phyloP scores from a whole-genome alignment of 495 filamentous ascomycete genomes.

The Aspergillus hancockii region DNA sequence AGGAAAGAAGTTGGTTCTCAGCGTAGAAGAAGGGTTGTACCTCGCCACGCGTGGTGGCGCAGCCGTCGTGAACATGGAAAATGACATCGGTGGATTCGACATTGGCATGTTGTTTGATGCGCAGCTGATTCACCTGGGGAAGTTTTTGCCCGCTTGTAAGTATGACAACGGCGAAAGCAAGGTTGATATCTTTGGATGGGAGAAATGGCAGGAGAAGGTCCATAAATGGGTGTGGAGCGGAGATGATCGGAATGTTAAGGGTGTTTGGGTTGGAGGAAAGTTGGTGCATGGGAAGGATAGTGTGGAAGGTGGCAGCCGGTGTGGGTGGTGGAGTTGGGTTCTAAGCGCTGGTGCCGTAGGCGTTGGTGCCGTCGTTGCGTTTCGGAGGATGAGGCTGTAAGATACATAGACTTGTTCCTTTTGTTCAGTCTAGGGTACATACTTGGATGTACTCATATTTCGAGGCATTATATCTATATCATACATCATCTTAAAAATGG shows the following conservation, averaged over 20 bases:
- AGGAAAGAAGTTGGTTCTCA: slow-evolving; percentile 54
- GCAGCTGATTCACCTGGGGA: slow-evolving; percentile 65
- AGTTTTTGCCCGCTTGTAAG: slow-evolving; percentile 7
- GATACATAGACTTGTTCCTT: slow-evolving; percentile 1
- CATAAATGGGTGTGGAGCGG: slow-evolving; percentile 91
- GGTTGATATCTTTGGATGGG: slow-evolving; percentile 87
- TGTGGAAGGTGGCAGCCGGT: background rate
- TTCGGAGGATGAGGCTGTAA: slow-evolving; percentile 11
- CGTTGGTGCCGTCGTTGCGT: slow-evolving; percentile 13
- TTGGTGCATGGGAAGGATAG: slow-evolving; percentile 61
- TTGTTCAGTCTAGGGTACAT: background rate
- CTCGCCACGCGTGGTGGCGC: slow-evolving; percentile 73
- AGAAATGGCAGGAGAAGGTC: slow-evolving; percentile 72
- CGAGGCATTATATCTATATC: too few species aligned
- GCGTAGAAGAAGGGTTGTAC: slow-evolving; percentile 84
- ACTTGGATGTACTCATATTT: too few species aligned
- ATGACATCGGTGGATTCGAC: slow-evolving; percentile 70
- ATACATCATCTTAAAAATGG: too few species aligned
- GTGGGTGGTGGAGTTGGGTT: slow-evolving; percentile 3
- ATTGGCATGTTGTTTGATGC: slow-evolving; percentile 83
- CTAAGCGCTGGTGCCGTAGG: slow-evolving; percentile 3
- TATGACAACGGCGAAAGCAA: background rate
- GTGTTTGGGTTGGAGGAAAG: slow-evolving; percentile 78
- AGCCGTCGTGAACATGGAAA: slow-evolving; percentile 64
- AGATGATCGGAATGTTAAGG: slow-evolving; percentile 77